phyloP scores from a whole-genome alignment of 1,284 basidiomycete species.

The Crucibulum parvulum region DNA sequence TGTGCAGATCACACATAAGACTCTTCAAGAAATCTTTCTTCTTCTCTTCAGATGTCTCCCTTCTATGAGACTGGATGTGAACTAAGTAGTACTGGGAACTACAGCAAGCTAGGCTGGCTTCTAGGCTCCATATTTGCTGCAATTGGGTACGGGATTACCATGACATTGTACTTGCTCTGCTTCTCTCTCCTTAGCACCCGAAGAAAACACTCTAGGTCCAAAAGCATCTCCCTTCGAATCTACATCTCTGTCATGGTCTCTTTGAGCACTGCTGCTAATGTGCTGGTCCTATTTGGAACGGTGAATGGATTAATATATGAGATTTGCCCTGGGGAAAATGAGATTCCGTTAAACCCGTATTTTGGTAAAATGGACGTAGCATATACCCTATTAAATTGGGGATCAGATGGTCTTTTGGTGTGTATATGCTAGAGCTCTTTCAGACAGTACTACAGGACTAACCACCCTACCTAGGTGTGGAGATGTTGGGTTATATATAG shows the following conservation, averaged over 20 bases:
- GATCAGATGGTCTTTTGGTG: background rate
- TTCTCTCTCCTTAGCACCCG: background rate
- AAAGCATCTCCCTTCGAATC: background rate
- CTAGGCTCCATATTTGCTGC: background rate
- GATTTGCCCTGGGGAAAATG: background rate
- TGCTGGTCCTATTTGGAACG: background rate
- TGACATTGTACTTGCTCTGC: background rate
- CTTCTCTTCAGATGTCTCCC: too few species aligned
- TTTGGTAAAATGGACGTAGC: background rate
- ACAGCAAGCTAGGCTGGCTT: background rate
- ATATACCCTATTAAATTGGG: background rate
- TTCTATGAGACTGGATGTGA: too few species aligned
- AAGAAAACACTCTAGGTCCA: too few species aligned
- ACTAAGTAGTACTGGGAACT: too few species aligned
- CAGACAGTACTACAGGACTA: background rate
- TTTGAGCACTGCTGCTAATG: background rate
- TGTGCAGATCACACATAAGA: too few species aligned
- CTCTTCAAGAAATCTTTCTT: too few species aligned
- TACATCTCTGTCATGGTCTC: background rate
- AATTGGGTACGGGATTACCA: background rate
- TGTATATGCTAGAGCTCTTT: background rate
- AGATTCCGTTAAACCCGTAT: background rate
- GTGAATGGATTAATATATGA: background rate
- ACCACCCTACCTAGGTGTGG: background rate
- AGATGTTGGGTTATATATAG: background rate